Percentiles rank a stretch among this genome's conserved stretches.
These are phyloP conservation scores for Amanita rimosa DNA, from an alignment of 768 basidiomycete species.

Conservation along the genomic window DNA sequence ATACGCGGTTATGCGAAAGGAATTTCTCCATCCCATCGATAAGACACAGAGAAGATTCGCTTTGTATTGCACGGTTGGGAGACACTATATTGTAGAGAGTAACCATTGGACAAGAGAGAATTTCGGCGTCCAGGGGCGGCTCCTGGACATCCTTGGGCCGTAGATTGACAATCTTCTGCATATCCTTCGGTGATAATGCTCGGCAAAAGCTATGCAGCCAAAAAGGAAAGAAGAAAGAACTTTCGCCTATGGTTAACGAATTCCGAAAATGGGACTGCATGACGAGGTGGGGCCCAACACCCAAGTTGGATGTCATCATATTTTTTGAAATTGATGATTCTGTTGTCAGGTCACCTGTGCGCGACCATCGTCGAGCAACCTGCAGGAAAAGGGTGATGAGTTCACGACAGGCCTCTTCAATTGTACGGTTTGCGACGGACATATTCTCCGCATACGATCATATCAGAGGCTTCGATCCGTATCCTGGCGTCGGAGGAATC, in stretches of 20 bases:
- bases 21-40: conserved; percentile 87
- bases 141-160: conserved; percentile 79
- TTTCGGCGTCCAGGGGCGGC: conserved; percentile 67
- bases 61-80: conserved; percentile 84
- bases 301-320: conserved; percentile 91
- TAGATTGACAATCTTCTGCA: conserved; percentile 81
- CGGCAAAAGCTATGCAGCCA: conserved; percentile 36
- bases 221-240: conserved; percentile 13
- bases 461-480: conserved; percentile 83
- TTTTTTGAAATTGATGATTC: conserved; percentile 83
- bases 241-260: conserved; percentile 85
- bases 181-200: conserved; percentile 61
- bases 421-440: conserved; percentile 86
- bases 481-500: conserved; percentile 90
- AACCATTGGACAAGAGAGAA: conserved; percentile 65
- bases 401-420: conserved; percentile 80
- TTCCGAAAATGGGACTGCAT: conserved; percentile 82
- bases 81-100: conserved; percentile 85
- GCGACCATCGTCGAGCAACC: conserved; percentile 82
- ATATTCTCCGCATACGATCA: conserved; percentile 84
- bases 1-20: conserved; percentile 69
- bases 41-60: conserved; percentile 81
- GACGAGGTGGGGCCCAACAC: conserved; percentile 72
- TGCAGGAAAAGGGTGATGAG: conserved; percentile 49
- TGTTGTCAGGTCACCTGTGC: conserved; percentile 93